Evolutionary conservation across 495 filamentous ascomycete genomes (phyloP).

Genomic region (Terfezia boudieri): DNA sequence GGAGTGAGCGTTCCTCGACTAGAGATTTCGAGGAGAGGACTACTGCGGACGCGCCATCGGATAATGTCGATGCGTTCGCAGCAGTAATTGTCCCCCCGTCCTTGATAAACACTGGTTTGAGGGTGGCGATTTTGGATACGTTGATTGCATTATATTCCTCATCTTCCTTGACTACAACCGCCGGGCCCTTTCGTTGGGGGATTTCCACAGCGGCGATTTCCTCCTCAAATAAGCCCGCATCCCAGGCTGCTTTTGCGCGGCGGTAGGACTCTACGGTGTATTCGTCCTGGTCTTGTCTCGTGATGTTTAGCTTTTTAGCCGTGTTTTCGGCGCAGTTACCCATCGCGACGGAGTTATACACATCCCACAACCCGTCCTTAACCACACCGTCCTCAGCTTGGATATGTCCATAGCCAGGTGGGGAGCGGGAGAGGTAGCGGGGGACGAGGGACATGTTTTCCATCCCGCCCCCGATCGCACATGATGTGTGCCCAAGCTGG

Average conservation of each 20-base stretch:
- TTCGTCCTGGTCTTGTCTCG: slow-evolving; percentile 64
- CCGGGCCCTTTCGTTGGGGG: slow-evolving; percentile 61
- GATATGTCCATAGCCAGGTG: slow-evolving; percentile 64
- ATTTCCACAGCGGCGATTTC: slow-evolving; percentile 77
- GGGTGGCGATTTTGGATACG: slow-evolving; percentile 55
- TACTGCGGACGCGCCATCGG: slow-evolving; percentile 83
- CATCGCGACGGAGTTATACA: slow-evolving; percentile 83
- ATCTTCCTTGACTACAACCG: slow-evolving; percentile 44
- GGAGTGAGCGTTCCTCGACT: slow-evolving; percentile 48
- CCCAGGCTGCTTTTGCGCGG: slow-evolving; percentile 79
- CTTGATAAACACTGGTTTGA: slow-evolving; percentile 78
- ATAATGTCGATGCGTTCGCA: slow-evolving; percentile 77
- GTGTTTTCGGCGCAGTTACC: slow-evolving; percentile 93
- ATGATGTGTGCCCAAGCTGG: slow-evolving; percentile 66
- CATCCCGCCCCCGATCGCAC: slow-evolving; percentile 83
- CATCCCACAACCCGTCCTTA: slow-evolving; percentile 89
- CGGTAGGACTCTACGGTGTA: slow-evolving; percentile 78
- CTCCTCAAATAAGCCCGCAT: slow-evolving; percentile 50
- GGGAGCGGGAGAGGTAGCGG: slow-evolving; percentile 64
- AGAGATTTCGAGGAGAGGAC: slow-evolving; percentile 58
- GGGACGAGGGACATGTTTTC: slow-evolving; percentile 92
- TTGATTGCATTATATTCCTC: slow-evolving; percentile 75
- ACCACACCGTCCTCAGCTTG: slow-evolving; percentile 78
- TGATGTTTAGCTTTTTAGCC: slow-evolving; percentile 63
- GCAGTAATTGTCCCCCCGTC: slow-evolving; percentile 85